phyloP scores from a whole-genome alignment of 495 filamentous ascomycete genomes.

The Aspergillus incahuasiensis region DNA sequence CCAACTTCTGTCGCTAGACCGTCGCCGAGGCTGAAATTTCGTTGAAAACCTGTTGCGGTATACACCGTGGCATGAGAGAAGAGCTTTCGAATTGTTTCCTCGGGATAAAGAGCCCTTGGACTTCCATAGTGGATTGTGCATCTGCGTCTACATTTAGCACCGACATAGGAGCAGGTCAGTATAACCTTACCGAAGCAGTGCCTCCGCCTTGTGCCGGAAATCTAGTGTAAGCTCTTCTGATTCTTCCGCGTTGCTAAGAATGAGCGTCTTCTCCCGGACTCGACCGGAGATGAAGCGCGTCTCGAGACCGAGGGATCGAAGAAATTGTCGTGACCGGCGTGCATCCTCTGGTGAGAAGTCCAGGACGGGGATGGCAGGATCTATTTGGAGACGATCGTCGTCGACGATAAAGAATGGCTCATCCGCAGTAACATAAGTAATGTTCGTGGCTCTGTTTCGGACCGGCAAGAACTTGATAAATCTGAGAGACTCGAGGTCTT shows the following conservation, averaged over 20 bases:
- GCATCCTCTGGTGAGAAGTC: background rate
- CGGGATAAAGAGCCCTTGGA: background rate
- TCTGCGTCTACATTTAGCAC: background rate
- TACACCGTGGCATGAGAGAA: background rate
- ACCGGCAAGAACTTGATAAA: background rate
- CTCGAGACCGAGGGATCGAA: background rate
- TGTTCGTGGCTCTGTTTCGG: background rate
- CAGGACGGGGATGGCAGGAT: background rate
- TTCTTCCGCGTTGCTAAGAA: background rate
- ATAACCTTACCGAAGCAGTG: background rate
- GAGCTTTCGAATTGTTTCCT: background rate
- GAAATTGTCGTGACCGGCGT: background rate
- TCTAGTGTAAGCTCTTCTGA: slow-evolving; percentile 2
- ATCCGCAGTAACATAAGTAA: background rate
- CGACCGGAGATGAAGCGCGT: background rate
- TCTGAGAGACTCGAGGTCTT: background rate
- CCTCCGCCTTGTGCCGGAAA: background rate
- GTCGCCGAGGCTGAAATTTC: background rate
- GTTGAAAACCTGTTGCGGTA: background rate
- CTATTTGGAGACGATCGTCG: background rate
- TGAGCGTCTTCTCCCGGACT: background rate
- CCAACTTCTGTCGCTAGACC: background rate
- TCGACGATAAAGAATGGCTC: background rate
- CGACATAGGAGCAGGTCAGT: background rate
- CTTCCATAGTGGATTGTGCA: background rate